phyloP scores from a whole-genome alignment of 495 filamentous ascomycete species.

The Peziza echinospora region DNA sequence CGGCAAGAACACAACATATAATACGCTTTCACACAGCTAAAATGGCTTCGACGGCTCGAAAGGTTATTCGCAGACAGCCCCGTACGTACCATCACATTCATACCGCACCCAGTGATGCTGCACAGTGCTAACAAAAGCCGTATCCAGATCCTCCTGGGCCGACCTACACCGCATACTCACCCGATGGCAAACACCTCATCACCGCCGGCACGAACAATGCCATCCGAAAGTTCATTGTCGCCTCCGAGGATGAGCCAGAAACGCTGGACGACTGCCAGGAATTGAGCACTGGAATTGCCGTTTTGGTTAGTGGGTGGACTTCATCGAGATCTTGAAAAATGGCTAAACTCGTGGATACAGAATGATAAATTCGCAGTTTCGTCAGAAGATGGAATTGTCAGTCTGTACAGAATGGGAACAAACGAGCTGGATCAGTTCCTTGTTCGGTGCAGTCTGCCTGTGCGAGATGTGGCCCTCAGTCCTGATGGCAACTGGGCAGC shows the following conservation, averaged over 20 bases:
- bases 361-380: constrained; percentile 71
- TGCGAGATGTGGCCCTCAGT: constrained; percentile 68
- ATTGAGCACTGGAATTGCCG: constrained; percentile 52
- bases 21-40: too few relatives aligned
- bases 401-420: constrained; percentile 55
- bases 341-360: constrained; percentile 17
- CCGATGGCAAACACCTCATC: constrained; percentile 45
- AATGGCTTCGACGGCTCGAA: too few relatives aligned
- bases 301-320: constrained; percentile 31
- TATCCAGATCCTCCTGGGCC: constrained; percentile 41
- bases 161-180: constrained; percentile 45
- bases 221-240: constrained; percentile 74
- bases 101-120: too few relatives aligned
- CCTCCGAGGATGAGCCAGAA: constrained; percentile 69
- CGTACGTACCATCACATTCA: too few relatives aligned
- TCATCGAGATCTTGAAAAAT: background rate
- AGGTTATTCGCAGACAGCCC: too few relatives aligned
- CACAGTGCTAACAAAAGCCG: background rate
- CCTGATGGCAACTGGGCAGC: constrained; percentile 73
- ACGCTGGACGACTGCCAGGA: constrained; percentile 78
- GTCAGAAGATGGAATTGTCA: constrained; percentile 84
- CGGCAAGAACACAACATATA: too few relatives aligned
- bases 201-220: constrained; percentile 81
- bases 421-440: constrained; percentile 60
- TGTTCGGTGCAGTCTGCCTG: constrained; percentile 57